Evolutionary conservation across 176 grass and related monocot species (phyloP).

Genomic region (Carex cristatella): DNA sequence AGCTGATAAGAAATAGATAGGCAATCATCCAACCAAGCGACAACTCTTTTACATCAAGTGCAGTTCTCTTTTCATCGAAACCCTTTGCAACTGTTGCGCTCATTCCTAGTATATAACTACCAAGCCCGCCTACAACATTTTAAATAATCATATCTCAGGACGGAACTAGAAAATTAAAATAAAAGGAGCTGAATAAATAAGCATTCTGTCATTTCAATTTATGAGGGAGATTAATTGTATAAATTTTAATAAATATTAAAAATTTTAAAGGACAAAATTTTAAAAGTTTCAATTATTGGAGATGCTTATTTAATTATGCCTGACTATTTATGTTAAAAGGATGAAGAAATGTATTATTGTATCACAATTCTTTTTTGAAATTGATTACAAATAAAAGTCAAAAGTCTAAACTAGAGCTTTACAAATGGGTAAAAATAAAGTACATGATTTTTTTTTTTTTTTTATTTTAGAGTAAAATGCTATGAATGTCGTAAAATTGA

Average conservation of each 20-base stretch:
- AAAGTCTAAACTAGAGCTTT: neutral
- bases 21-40: constrained; percentile 47
- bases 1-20: constrained; percentile 47
- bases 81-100: constrained; percentile 37
- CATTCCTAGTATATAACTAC: constrained; percentile 59
- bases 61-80: constrained; percentile 35
- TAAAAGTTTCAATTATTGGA: too few species aligned
- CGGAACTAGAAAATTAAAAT: too few species aligned
- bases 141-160: neutral
- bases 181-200: too few species aligned
- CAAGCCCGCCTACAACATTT: constrained; percentile 41
- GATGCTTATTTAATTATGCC: too few species aligned
- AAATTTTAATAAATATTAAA: too few species aligned
- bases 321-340: neutral
- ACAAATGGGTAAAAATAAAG: too few species aligned
- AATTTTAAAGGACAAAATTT: too few species aligned
- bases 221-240: too few species aligned
- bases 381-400: neutral
- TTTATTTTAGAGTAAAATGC: too few species aligned
- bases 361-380: neutral
- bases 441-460: too few species aligned
- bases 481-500: too few species aligned
- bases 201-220: too few species aligned
- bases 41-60: constrained; percentile 45
- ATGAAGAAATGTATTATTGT: neutral